These are phyloP conservation scores for Liquidambar formosana DNA, from an alignment of 164 flowering plant species.

Conservation along the genomic window DNA sequence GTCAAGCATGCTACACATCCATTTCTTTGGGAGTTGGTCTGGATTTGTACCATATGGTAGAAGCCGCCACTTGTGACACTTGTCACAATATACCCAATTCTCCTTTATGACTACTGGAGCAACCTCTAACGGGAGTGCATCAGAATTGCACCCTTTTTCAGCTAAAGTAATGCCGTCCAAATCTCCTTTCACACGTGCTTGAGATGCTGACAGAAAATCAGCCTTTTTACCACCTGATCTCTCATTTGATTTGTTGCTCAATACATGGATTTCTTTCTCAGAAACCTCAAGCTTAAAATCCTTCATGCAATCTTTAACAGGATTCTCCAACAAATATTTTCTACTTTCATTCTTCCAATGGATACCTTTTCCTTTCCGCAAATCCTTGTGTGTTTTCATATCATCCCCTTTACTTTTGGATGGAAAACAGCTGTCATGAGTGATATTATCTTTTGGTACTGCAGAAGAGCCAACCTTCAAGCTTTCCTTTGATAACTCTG, in stretches of 20 bases:
- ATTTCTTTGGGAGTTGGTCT: conserved; percentile 65
- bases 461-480: conserved; percentile 20
- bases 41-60: conserved; percentile 69
- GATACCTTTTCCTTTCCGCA: conserved; percentile 33
- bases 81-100: conserved; percentile 86
- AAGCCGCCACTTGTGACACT: conserved; percentile 83
- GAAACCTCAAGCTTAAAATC: conserved; percentile 34
- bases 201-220: conserved; percentile 23
- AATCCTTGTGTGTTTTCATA: conserved; percentile 30
- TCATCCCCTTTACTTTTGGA: conserved; percentile 21
- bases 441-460: conserved; percentile 21
- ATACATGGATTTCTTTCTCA: conserved; percentile 28
- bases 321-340: conserved; percentile 20
- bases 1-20: conserved; percentile 82
- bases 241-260: conserved; percentile 29
- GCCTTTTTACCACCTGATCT: conserved; percentile 30
- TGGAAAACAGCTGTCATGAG: neutral
- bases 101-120: conserved; percentile 51
- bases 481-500: conserved; percentile 19
- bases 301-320: conserved; percentile 28
- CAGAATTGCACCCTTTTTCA: conserved; percentile 32
- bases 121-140: conserved; percentile 27
- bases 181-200: conserved; percentile 16
- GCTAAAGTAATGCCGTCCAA: conserved; percentile 16
- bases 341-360: conserved; percentile 38